phyloP scores from a whole-genome alignment of 257 asterid species.

The Solanum sitiens region DNA sequence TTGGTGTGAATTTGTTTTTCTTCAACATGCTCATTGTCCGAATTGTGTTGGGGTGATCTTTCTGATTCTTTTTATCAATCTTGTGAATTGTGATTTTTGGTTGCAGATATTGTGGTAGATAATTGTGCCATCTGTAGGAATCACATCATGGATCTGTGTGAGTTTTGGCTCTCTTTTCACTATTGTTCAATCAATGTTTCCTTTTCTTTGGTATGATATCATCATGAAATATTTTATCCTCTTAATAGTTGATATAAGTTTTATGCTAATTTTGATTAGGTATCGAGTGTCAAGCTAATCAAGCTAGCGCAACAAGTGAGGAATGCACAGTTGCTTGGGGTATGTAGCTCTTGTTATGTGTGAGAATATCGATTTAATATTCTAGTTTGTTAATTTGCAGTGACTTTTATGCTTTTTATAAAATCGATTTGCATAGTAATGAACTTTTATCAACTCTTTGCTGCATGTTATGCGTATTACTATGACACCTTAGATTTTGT shows the following conservation, averaged over 20 bases:
- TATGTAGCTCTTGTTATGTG: conserved; percentile 21
- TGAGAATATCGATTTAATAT: background rate
- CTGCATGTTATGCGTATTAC: background rate
- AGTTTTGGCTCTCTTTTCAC: conserved; percentile 15
- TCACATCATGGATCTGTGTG: conserved; percentile 97
- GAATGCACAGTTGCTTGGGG: conserved; percentile 99
- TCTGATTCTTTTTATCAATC: background rate
- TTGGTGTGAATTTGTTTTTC: background rate
- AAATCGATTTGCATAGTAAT: background rate
- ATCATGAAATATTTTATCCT: background rate
- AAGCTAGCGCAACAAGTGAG: conserved; percentile 96
- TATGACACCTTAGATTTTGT: background rate
- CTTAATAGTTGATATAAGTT: background rate
- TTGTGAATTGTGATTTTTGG: background rate
- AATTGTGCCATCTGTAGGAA: conserved; percentile 95
- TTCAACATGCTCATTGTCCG: background rate
- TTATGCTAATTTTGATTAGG: conserved; percentile 27
- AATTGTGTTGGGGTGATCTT: background rate
- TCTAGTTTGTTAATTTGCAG: background rate
- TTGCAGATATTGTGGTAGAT: conserved; percentile 88
- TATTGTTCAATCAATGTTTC: background rate
- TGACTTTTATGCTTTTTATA: background rate
- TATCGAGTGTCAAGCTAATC: conserved; percentile 98
- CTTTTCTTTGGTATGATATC: background rate
- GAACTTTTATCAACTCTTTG: background rate